These are phyloP conservation scores for Podospora sp. DNA, from an alignment of 495 filamentous ascomycete genomes.

Conservation along the genomic window DNA sequence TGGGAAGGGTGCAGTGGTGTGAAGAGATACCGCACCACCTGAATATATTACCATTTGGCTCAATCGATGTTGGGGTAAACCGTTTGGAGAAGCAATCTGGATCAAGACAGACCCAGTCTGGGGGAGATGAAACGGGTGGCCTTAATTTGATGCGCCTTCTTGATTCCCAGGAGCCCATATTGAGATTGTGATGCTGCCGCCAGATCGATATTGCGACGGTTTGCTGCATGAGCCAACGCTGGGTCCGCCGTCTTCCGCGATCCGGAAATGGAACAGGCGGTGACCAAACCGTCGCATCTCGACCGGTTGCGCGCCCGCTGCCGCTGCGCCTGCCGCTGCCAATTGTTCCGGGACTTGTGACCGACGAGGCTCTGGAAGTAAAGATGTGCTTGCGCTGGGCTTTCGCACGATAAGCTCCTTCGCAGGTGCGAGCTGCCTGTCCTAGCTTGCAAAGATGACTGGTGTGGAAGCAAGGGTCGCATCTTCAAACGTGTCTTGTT, in stretches of 20 bases:
- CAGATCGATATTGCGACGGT: constrained; percentile 15
- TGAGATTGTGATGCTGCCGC: constrained; percentile 21
- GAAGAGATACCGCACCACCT: constrained; percentile 8
- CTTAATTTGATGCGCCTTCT: constrained; percentile 24
- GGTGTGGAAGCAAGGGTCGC: neutral
- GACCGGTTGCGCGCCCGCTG: neutral
- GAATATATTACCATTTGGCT: constrained; percentile 29
- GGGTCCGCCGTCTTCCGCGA: constrained; percentile 23
- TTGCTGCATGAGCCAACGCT: neutral
- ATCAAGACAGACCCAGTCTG: constrained; percentile 26
- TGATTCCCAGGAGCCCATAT: constrained; percentile 18
- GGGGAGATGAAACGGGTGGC: constrained; percentile 12
- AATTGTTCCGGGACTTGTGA: neutral
- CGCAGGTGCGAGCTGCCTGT: neutral
- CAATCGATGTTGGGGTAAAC: constrained; percentile 28
- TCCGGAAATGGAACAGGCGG: constrained; percentile 21
- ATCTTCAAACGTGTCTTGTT: neutral
- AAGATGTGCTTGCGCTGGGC: neutral
- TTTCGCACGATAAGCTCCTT: neutral
- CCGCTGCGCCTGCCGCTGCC: neutral
- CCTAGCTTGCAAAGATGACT: neutral
- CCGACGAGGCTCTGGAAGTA: neutral
- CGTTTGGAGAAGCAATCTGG: constrained; percentile 34
- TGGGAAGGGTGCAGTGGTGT: constrained; percentile 7
- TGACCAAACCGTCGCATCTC: constrained; percentile 5